A percentile compares a stretch with the other conserved stretches of the same genome.
Evolutionary conservation across 108 stramenopile species (phyloP).

Genomic region (Skeletonema tropicum): DNA sequence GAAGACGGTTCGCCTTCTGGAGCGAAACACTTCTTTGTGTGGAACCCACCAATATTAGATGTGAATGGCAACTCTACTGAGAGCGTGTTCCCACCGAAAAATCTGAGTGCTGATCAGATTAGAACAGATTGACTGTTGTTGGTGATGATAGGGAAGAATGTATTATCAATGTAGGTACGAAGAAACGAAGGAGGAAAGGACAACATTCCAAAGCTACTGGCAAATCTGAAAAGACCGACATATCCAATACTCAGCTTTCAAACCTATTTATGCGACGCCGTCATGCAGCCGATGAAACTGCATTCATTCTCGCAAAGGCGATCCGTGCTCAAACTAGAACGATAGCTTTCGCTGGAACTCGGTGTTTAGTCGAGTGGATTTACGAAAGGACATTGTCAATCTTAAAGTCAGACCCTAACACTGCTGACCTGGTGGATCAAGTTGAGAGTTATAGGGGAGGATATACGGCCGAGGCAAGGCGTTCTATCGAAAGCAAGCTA

Average conservation of each 20-base stretch:
- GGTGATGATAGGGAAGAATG: slow-evolving; percentile 3
- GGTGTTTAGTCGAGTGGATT: slow-evolving; percentile 94
- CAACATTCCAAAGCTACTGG: background rate
- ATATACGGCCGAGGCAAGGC: slow-evolving; percentile 83
- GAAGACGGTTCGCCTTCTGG: slow-evolving; percentile 84
- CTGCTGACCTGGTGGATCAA: slow-evolving; percentile 52
- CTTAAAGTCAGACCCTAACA: slow-evolving; percentile 51
- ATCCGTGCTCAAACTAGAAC: slow-evolving; percentile 78
- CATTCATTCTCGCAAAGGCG: slow-evolving; percentile 82
- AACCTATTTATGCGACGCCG: slow-evolving; percentile 45
- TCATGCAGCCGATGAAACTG: slow-evolving; percentile 94
- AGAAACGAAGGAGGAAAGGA: slow-evolving; percentile 16
- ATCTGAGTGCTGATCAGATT: background rate
- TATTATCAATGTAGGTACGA: slow-evolving; percentile 17
- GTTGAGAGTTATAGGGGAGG: slow-evolving; percentile 96
- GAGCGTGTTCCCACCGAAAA: slow-evolving; percentile 42
- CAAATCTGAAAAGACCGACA: background rate
- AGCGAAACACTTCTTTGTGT: slow-evolving; percentile 83
- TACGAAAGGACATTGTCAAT: slow-evolving; percentile 64
- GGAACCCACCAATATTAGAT: slow-evolving; percentile 85
- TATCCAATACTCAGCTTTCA: background rate
- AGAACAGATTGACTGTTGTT: background rate
- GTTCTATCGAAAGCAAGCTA: slow-evolving; percentile 90
- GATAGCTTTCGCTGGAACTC: slow-evolving; percentile 94
- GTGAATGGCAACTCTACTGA: slow-evolving; percentile 42